Evolutionary conservation across 768 basidiomycete species (phyloP), one percentile per base, ranked within the genome.

Genomic region (Leccinum longicurvipes): DNA sequence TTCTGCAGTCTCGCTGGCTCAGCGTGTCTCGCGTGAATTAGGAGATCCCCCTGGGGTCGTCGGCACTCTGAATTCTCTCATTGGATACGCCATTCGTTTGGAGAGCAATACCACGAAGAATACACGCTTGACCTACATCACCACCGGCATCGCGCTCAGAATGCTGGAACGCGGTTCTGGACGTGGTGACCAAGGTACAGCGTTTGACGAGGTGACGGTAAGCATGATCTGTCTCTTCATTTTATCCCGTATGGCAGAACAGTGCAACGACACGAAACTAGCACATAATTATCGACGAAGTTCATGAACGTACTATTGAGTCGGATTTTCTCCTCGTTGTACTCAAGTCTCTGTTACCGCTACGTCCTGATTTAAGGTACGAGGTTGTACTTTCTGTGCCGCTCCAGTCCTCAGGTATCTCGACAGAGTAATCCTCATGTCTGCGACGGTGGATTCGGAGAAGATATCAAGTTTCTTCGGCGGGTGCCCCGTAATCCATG

Each of bases 201-300:
- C 90, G 2, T 91, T 98, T 60, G 93, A 96, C 66, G 95, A 98
- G 60, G 85, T 98, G 53, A 98, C 97, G n/a, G 93, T 92, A 62
- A 71, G 81, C 60, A 32, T 19, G n/a, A 47, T 49, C 42, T 39
- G 44, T 52, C 51, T 55, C 49, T 56, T 58, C 34, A 15, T 41
- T 27, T 41, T 12, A 11, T 55, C 24, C 10, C 31, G 29, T 24
- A 32, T 57, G 47, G 24, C 39, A 31, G 34, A 48, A 34, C 29
- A 11, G 21, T 53, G 23, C 49, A 42, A 60, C 21, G 49, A 24
- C 12, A 15, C 23, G 34, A 51, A 59, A 34, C 17, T 51, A 93
- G 91, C 94, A 97, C 66, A 86, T 99, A 67, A 88, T 99, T 56
- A 88, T 98, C 42, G 96, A 99, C 62, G 96, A 99, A 86, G 92